phyloP scores from a whole-genome alignment of 192 early-diverging fungal species.

The Paraglomus occultum region DNA sequence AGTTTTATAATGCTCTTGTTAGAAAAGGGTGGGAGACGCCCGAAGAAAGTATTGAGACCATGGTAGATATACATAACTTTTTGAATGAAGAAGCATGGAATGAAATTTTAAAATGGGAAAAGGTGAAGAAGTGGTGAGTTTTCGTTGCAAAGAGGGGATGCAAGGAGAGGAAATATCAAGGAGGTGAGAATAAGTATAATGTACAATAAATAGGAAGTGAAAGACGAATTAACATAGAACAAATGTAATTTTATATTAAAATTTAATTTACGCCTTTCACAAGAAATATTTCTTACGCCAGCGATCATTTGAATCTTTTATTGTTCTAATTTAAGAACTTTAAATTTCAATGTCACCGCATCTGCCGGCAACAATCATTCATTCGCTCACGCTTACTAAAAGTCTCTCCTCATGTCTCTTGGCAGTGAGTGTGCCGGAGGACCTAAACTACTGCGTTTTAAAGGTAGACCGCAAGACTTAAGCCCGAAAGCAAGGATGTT shows the following conservation, averaged over 20 bases:
- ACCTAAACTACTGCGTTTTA: constrained; percentile 76
- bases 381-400: background rate
- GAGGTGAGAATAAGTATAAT: no score
- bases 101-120: constrained; percentile 94
- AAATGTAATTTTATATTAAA: background rate
- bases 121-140: constrained; percentile 55
- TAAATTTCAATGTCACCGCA: background rate
- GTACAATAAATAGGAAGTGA: no score
- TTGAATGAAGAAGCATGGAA: constrained; percentile 95
- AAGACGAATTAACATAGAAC: no score
- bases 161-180: no score
- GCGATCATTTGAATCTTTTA: background rate
- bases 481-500: constrained; percentile 67
- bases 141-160: no score
- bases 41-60: constrained; percentile 77
- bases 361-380: no score
- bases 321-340: background rate
- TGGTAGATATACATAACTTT: constrained; percentile 99
- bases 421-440: constrained; percentile 39
- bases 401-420: background rate
- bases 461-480: constrained; percentile 78
- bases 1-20: constrained; percentile 83
- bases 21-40: constrained; percentile 87
- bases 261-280: no score
- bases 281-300: no score